Base-by-base conservation (phyloP, 208 protist species). In the Wallacemonas collosoma region DNA sequence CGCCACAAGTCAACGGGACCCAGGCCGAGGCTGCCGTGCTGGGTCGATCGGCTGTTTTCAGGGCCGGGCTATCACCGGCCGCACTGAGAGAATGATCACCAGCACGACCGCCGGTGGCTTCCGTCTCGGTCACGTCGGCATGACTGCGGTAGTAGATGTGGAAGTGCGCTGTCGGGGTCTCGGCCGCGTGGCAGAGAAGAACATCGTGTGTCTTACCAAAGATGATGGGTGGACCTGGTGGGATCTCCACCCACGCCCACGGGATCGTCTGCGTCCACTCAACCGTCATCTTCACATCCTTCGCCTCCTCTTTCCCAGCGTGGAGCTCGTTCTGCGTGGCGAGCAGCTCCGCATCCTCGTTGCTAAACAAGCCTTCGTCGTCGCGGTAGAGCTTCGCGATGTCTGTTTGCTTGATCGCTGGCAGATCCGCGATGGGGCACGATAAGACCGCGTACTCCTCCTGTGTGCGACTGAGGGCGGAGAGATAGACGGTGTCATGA, bases 161-260 rank as follows among this genome's bases (percentile, higher is more conserved):
- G 47, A 72, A 89, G 75, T 93, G 82, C 12, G 86, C 86, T 6
- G 80, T 93, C 15, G 58, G 55, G 11, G 75, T 90, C 68, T 90
- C 88, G 41, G 51, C 70, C 36, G 83, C 90, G 72, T 87, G 76
- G 58, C 81, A 69, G 45, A 88, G 61, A 9, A 90, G n/a, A 58
- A 95, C 58, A 62, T 95, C 87, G 75, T 87, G 72, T 26, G 17
- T 41, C 40, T 45, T n/a, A 14, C 84, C 80, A 76, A 86, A 90
- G 47, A 83, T 41, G 26, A 95, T 87, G 14, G 87, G 84, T 14
- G 48, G 26, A 0, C 77, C 80, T 2, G 73, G 68, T 17, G 50
- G 71, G 12, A 91, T 79, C 41, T 91, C 87, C 55, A 93, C 87
- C 90, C 90, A 95, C 12, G 82, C 90, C 79, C 88, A 95, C 36